Percentiles rank a stretch among this genome's conserved stretches.
Conservation (phyloP, 305 asterid genomes). For the Fraxinus xanthoxyloides region DNA sequence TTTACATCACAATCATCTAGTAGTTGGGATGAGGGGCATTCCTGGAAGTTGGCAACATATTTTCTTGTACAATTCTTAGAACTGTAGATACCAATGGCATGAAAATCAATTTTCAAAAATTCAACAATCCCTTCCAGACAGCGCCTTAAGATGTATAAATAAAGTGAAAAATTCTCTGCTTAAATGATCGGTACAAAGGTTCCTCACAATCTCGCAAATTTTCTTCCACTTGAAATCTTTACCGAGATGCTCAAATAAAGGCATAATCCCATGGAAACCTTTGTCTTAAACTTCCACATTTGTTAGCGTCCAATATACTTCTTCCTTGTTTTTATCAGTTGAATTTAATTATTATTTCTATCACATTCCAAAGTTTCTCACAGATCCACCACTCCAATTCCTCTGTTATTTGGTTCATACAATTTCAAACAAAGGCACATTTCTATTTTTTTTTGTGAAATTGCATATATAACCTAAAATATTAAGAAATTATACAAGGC, state of each 20-base stretch:
- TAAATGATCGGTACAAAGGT: not conserved
- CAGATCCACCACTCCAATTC: not conserved
- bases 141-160: too few species aligned
- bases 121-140: too few species aligned
- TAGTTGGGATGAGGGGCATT: too few species aligned
- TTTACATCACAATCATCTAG: too few species aligned
- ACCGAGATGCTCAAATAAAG: not conserved
- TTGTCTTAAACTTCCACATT: not conserved
- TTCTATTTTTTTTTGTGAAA: not conserved
- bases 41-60: too few species aligned
- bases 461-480: not conserved
- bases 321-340: not conserved
- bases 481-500: not conserved
- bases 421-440: not conserved
- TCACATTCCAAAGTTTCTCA: not conserved
- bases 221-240: not conserved
- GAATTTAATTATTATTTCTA: not conserved
- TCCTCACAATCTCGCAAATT: not conserved
- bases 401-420: not conserved
- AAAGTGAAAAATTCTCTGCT: too few species aligned
- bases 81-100: too few species aligned
- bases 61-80: too few species aligned
- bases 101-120: too few species aligned
- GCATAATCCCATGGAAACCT: not conserved
- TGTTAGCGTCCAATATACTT: not conserved